Base-by-base conservation (phyloP, 2,329 filamentous ascomycete genomes). In the Rhynchosporium graminicola region DNA sequence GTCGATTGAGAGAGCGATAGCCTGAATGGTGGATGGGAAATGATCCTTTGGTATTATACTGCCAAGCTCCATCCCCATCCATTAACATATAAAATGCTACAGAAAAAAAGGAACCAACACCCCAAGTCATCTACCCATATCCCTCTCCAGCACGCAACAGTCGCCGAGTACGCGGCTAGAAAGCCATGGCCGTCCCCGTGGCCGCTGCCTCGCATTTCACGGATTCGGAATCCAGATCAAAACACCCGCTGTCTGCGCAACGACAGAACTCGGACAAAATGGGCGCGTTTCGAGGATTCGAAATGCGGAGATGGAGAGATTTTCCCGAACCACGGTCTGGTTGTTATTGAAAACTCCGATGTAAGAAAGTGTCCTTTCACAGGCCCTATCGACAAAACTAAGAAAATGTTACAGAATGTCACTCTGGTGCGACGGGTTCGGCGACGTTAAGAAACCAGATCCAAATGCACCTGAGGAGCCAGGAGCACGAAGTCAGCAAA, bases 381-480 rank as follows among this genome's bases (percentile, higher is more conserved):
- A n/a, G 50, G 33, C 8, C 12, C 42, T 20, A 12, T 47, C n/a
- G 58, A 33, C 26, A 47, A 56, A 8, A 51, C 26, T 28, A 15
- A 57, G 5, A 63, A 63, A 36, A 56, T 63, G 20, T 8, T 55
- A 58, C 4, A 66, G 63, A 43, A 61, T 66, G 48, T 52, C 45
- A 2, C 66, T 67, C 59, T 67, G 64, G 63, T 67, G 65, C 36
- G 63, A 64, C 13, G 65, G 62, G 12, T 60, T 64, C 33, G 60
- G 57, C 6, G 48, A 63, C 42, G 59, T 60, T 15, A 59, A 57
- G 28, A 54, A 48, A 10, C 50, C 61, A 1, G 56, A 61, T 42
- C 61, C 61, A n/a, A 59, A 61, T 40, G 62, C 54, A 4, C 59
- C 59, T 3, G 42, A 58, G 46, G 43, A 62, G 33, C 47, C 52